A percentile compares a stretch with the other conserved stretches of the same genome.
Evolutionary conservation across 192 early-diverging fungal genomes (phyloP).

Genomic region (Radiomyces spectabilis): DNA sequence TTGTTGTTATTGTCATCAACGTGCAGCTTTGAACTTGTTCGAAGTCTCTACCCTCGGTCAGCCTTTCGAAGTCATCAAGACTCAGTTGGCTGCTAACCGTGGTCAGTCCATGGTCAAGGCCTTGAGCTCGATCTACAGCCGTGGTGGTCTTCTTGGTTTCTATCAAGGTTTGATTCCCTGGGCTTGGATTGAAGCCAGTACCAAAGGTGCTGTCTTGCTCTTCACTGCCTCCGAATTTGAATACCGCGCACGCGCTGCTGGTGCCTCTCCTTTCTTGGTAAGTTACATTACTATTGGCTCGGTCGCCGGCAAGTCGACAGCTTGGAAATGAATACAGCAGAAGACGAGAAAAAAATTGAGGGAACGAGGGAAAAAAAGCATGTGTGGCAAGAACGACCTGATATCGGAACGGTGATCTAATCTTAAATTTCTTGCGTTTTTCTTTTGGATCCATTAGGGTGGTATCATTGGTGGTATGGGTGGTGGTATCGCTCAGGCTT

Average conservation of each 20-base stretch:
- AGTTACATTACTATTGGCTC: too few relatives aligned
- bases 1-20: background rate
- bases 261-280: slow-evolving; percentile 48
- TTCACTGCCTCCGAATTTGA: slow-evolving; percentile 59
- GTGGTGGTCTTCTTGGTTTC: slow-evolving; percentile 87
- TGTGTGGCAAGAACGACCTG: too few relatives aligned
- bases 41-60: slow-evolving; percentile 90
- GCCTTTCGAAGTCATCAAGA: slow-evolving; percentile 96
- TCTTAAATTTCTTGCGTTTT: background rate
- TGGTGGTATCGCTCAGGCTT: slow-evolving; percentile 92
- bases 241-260: slow-evolving; percentile 40
- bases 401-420: background rate
- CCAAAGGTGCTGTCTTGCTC: slow-evolving; percentile 54
- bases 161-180: slow-evolving; percentile 83
- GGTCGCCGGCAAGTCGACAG: too few relatives aligned
- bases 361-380: too few relatives aligned
- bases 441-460: slow-evolving; percentile 33
- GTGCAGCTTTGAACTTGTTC: slow-evolving; percentile 63
- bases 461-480: slow-evolving; percentile 91
- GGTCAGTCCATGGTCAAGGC: slow-evolving; percentile 70
- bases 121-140: slow-evolving; percentile 67
- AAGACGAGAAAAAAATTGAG: background rate
- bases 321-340: background rate
- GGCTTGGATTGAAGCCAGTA: slow-evolving; percentile 56
- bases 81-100: slow-evolving; percentile 90